Conservation (phyloP, 352 stramenopile genomes). For the Globisporangium iwayamae region DNA sequence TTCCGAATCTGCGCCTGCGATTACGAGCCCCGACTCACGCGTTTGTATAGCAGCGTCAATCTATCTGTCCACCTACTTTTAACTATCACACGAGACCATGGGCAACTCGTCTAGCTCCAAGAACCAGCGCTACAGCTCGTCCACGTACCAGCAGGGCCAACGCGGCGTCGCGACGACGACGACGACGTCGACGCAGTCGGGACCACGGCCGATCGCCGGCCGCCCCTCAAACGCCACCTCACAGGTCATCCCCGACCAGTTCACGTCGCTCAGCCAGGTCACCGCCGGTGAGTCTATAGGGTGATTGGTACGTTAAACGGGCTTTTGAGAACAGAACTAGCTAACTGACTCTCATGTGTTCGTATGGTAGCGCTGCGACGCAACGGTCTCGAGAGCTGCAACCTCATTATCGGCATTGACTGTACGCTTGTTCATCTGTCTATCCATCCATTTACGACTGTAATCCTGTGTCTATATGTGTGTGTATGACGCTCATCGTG, state of each 20-base stretch:
- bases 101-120: slow-evolving; percentile 26
- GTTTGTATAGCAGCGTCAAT: not conserved
- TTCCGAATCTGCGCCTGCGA: slow-evolving; percentile 3
- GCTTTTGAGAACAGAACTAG: not conserved
- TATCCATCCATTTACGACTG: not conserved
- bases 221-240: slow-evolving; percentile 21
- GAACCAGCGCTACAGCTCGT: not conserved
- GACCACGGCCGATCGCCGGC: slow-evolving; percentile 21
- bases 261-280: slow-evolving; percentile 62
- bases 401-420: slow-evolving; percentile 84
- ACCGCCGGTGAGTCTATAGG: slow-evolving; percentile 30
- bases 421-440: slow-evolving; percentile 38
- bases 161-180: slow-evolving; percentile 5
- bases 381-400: slow-evolving; percentile 81
- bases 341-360: not conserved
- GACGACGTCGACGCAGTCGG: slow-evolving; percentile 28
- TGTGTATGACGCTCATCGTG: not conserved
- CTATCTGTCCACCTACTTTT: too few species aligned
- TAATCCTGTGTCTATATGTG: not conserved
- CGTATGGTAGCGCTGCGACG: slow-evolving; percentile 44
- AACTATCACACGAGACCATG: slow-evolving; percentile 14
- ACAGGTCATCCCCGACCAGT: slow-evolving; percentile 70
- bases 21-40: not conserved
- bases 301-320: not conserved
- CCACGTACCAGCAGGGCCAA: slow-evolving; percentile 5